Base-by-base conservation (phyloP, 108 stramenopile genomes). In the Fragilaria crotonensis region DNA sequence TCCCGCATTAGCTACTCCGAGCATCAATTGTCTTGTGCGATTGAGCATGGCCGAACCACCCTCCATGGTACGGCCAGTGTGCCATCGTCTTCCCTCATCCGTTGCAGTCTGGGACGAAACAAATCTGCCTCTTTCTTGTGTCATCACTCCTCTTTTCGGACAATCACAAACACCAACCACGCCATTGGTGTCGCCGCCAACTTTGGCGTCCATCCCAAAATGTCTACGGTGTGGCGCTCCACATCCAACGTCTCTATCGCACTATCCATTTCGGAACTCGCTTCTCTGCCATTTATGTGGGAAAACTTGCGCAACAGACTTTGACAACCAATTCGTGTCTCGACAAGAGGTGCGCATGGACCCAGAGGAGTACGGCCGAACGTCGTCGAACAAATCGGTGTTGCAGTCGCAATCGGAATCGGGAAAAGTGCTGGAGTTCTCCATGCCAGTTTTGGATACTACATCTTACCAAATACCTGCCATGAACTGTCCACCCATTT, bases 191-290 rank as follows among this genome's bases (percentile, higher is more conserved):
- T 31, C 31, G 23, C 53, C 67, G 14, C 55, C 32, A n/a, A 33
- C 46, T 17, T 49, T 78, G 46, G 22, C 68, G 1, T 25, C 36
- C 26, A 56, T 78, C 44, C 68, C 68, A 25, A 78, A 78, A 48
- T 80, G 79, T 52, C 33, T 72, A 33, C 30, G 58, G 7, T 80
- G 79, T 59, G 79, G 79, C 25, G 79, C 79, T n/a, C 79, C 79
- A 30, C 79, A 80, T 65, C 67, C 73, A 17, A 66, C 60, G 20
- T 33, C 30, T 17, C 5, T 44, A 7, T 19, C 20, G 9, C 11
- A 11, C 49, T 25, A 29, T n/a, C 18, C 30, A 7, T 5, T 52
- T n/a, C 46, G 52, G 9, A 49, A 33, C 4, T 3, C 33, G 25
- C 21, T 80, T 20, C 21, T 80, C 1, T 80, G 79, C 36, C 67